Conservation (phyloP, 768 basidiomycete genomes). For the Suillus ampliporus region DNA sequence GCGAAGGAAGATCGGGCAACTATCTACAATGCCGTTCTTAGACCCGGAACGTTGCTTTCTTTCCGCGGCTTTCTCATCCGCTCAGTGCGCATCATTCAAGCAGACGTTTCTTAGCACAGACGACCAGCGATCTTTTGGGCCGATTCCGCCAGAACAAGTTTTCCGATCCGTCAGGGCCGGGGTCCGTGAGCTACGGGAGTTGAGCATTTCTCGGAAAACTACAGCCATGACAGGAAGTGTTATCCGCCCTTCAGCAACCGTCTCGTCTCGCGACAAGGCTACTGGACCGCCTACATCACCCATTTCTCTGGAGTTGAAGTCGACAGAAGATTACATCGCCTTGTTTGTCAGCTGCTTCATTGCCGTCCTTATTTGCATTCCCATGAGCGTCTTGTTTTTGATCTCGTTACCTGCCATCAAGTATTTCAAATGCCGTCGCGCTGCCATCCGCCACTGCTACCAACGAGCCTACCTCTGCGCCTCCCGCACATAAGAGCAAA, state of each 20-base stretch:
- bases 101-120: neutral
- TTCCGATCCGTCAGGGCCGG: neutral
- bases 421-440: neutral
- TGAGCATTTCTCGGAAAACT: neutral
- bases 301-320: too few relatives aligned
- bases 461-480: neutral
- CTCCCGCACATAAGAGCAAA: neutral
- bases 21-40: neutral
- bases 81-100: conserved; percentile 3
- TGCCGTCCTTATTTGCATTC: neutral
- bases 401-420: neutral
- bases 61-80: conserved; percentile 3
- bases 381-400: neutral
- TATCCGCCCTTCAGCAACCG: neutral
- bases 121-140: neutral
- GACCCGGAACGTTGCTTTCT: neutral
- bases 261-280: neutral
- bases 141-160: neutral
- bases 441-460: neutral
- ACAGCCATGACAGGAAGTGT: neutral
- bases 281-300: neutral
- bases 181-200: neutral
- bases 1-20: neutral
- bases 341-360: neutral
- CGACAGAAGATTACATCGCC: neutral